Evolutionary conservation across 805 yeast species (phyloP).

Genomic region (Maudiozyma serrabonitensis): DNA sequence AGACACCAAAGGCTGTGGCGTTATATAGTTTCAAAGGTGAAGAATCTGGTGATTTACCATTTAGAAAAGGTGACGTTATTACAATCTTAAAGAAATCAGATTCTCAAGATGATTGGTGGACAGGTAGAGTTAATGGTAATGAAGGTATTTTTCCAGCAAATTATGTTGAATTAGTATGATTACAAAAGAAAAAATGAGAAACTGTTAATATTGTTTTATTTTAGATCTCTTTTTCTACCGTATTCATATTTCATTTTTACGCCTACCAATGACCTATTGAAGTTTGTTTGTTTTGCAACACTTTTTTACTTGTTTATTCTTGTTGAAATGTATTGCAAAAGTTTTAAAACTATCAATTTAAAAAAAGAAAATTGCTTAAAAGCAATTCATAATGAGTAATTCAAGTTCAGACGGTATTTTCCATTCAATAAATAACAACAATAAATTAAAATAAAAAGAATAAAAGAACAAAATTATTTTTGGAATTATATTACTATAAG

Average conservation of each 20-base stretch:
- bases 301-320: too few species aligned
- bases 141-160: slow-evolving; percentile 99
- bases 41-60: slow-evolving; percentile 83
- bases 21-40: slow-evolving; percentile 84
- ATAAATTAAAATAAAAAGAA: too few species aligned
- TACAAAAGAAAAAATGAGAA: background rate
- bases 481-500: too few species aligned
- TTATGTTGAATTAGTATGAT: slow-evolving; percentile 64
- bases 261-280: too few species aligned
- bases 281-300: too few species aligned
- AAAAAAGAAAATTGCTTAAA: background rate
- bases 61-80: slow-evolving; percentile 89
- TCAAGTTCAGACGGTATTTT: too few species aligned
- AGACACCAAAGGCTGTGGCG: slow-evolving; percentile 77
- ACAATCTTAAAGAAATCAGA: slow-evolving; percentile 79
- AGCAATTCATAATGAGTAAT: background rate
- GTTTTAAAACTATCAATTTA: background rate
- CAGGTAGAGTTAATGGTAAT: slow-evolving; percentile 74
- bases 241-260: too few species aligned
- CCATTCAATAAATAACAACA: too few species aligned
- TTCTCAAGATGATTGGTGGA: slow-evolving; percentile 97
- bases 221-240: background rate
- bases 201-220: background rate
- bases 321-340: background rate
- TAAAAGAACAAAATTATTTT: too few species aligned